Conservation (phyloP, 345 rosid species). For the Bruguiera parviflora region DNA sequence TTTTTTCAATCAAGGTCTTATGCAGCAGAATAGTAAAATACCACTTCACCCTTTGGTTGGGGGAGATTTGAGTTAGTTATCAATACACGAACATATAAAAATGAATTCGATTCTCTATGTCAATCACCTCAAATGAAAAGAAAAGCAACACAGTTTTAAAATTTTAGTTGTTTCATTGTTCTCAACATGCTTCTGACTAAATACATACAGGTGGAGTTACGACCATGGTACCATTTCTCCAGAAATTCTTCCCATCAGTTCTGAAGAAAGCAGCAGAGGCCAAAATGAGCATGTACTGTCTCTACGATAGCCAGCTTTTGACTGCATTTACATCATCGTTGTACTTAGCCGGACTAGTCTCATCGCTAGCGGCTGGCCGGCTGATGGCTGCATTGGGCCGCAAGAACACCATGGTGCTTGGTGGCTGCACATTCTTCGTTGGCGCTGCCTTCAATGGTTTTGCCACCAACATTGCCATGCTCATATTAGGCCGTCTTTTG, state of each 20-base stretch:
- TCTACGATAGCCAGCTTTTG: conserved; percentile 56
- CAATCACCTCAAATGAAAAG: too few relatives aligned
- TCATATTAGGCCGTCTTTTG: conserved; percentile 71
- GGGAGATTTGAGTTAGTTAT: too few relatives aligned
- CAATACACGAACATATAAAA: too few relatives aligned
- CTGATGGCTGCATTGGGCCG: conserved; percentile 54
- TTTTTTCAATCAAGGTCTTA: too few relatives aligned
- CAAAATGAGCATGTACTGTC: conserved; percentile 52
- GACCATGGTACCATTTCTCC: conserved; percentile 74
- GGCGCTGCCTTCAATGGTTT: conserved; percentile 74
- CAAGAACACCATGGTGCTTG: conserved; percentile 57
- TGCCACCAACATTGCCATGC: conserved; percentile 62
- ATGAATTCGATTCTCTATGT: too few relatives aligned
- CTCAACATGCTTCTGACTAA: background rate
- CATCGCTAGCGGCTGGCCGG: conserved; percentile 70
- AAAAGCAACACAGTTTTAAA: too few relatives aligned
- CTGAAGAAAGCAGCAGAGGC: conserved; percentile 46
- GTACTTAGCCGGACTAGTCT: conserved; percentile 59
- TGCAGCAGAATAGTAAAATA: too few relatives aligned
- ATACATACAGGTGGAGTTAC: conserved; percentile 65
- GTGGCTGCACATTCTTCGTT: conserved; percentile 66
- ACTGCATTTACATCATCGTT: conserved; percentile 78
- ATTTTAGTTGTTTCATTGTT: too few relatives aligned
- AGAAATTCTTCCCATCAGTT: conserved; percentile 68
- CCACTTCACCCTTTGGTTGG: too few relatives aligned